These are phyloP conservation scores for Mesembryanthemum crystallinum DNA, from an alignment of 148 eudicot genomes.

Conservation along the genomic window DNA sequence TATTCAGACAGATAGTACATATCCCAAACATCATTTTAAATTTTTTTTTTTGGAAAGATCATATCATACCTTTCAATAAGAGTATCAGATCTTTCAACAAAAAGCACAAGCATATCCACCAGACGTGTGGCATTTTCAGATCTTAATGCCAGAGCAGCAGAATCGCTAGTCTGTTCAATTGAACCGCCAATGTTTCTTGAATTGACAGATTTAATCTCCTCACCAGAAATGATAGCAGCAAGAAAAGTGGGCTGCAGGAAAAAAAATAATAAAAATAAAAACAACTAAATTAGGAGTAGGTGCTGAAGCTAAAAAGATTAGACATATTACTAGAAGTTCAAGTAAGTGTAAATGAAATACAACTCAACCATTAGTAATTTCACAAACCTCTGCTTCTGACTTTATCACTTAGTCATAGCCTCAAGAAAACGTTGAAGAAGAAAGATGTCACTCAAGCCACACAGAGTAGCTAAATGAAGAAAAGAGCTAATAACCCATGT, in stretches of 20 bases:
- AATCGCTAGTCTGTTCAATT: constrained; percentile 35
- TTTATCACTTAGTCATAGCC: too few species aligned
- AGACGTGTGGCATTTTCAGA: constrained; percentile 41
- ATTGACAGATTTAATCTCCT: constrained; percentile 35
- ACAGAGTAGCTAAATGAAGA: neutral
- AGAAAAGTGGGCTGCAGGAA: constrained; percentile 85
- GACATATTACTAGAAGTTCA: neutral
- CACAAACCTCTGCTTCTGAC: neutral
- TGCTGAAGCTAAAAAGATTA: neutral
- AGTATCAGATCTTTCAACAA: constrained; percentile 43
- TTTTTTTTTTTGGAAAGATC: neutral
- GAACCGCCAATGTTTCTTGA: constrained; percentile 20
- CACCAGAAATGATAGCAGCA: constrained; percentile 49
- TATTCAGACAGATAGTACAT: neutral
- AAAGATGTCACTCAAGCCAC: neutral
- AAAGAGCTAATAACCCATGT: neutral
- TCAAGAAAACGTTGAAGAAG: too few species aligned
- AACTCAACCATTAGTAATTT: neutral
- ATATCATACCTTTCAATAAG: constrained; percentile 55
- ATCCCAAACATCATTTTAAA: neutral
- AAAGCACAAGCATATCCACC: constrained; percentile 51
- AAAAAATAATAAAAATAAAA: constrained; percentile 6
- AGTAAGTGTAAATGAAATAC: neutral
- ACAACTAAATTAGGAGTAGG: neutral
- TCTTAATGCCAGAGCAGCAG: constrained; percentile 30